These are phyloP conservation scores for Phoma herbarum DNA, from an alignment of 2,329 filamentous ascomycete genomes.

Conservation along the genomic window DNA sequence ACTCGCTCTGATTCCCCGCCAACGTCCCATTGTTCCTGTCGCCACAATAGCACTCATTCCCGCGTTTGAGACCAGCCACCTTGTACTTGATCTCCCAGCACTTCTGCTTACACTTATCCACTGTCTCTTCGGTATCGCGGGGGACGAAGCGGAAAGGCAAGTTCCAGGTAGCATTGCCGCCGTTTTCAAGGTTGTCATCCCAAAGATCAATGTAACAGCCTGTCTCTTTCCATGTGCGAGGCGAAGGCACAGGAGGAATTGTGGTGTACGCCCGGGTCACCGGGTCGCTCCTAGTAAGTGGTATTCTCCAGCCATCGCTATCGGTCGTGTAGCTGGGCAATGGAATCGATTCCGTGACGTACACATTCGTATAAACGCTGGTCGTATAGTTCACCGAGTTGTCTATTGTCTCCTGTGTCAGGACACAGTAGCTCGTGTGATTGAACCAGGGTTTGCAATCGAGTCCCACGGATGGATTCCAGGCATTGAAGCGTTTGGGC, in stretches of 20 bases:
- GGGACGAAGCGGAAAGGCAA: constrained; percentile 1
- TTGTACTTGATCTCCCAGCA: constrained; percentile 5
- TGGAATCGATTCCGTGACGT: neutral
- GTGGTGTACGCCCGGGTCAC: neutral
- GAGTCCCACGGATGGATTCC: constrained; percentile 14
- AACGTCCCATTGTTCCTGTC: constrained; percentile 4
- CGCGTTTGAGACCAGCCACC: constrained; percentile 7
- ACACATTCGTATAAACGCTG: neutral
- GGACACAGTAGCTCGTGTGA: constrained; percentile 6
- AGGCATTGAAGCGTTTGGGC: constrained; percentile 7
- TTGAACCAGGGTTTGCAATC: constrained; percentile 10
- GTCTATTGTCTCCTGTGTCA: neutral
- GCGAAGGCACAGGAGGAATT: neutral
- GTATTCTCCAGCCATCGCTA: constrained; percentile 7
- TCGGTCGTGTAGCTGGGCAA: constrained; percentile 8
- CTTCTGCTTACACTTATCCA: constrained; percentile 9
- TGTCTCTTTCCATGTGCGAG: neutral
- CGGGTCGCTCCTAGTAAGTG: neutral
- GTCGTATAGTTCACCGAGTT: constrained; percentile 5
- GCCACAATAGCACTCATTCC: constrained; percentile 10
- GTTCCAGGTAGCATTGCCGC: neutral
- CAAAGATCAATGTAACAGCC: constrained; percentile 12
- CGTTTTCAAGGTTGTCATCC: constrained; percentile 1
- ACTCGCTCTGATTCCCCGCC: constrained; percentile 6
- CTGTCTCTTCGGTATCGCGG: neutral